phyloP scores from a whole-genome alignment of 1,284 basidiomycete species.

The Pseudozyma hubeiensis region DNA sequence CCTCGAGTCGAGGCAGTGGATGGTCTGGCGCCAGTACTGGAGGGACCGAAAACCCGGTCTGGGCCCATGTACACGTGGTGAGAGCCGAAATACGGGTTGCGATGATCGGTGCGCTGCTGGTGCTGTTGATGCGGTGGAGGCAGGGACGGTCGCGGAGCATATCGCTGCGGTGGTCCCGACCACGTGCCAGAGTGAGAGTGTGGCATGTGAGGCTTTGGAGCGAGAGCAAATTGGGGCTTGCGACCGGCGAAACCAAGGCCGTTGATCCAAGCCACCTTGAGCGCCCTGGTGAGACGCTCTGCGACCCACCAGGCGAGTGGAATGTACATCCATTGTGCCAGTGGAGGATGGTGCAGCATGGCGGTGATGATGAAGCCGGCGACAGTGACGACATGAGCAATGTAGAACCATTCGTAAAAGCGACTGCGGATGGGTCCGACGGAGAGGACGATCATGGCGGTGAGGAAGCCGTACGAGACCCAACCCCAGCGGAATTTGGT shows the following conservation, averaged over 20 bases:
- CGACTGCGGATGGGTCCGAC: constrained; percentile 76
- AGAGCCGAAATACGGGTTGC: constrained; percentile 7
- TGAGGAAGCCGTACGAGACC: constrained; percentile 79
- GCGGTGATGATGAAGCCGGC: constrained; percentile 66
- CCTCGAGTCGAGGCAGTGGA: constrained; percentile 23
- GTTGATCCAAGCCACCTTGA: constrained; percentile 78
- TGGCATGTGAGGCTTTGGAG: constrained; percentile 30
- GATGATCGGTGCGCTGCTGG: constrained; percentile 6
- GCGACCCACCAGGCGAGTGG: constrained; percentile 74
- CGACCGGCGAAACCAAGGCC: constrained; percentile 69
- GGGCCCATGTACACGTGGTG: constrained; percentile 8
- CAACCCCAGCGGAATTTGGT: constrained; percentile 80
- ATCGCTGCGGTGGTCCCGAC: constrained; percentile 18
- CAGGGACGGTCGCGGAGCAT: constrained; percentile 11
- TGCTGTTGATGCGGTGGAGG: constrained; percentile 5
- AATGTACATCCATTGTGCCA: constrained; percentile 72
- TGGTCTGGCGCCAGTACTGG: constrained; percentile 8
- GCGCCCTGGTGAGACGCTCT: constrained; percentile 72
- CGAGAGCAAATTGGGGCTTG: constrained; percentile 54
- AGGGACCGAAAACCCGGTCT: not conserved
- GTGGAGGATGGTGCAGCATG: constrained; percentile 71
- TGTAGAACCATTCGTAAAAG: constrained; percentile 82
- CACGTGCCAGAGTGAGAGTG: constrained; percentile 15
- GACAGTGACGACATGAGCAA: constrained; percentile 75
- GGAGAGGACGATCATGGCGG: constrained; percentile 76